These are phyloP conservation scores for Aspergillus olivimuriae DNA, from an alignment of 495 filamentous ascomycete genomes.

Conservation along the genomic window DNA sequence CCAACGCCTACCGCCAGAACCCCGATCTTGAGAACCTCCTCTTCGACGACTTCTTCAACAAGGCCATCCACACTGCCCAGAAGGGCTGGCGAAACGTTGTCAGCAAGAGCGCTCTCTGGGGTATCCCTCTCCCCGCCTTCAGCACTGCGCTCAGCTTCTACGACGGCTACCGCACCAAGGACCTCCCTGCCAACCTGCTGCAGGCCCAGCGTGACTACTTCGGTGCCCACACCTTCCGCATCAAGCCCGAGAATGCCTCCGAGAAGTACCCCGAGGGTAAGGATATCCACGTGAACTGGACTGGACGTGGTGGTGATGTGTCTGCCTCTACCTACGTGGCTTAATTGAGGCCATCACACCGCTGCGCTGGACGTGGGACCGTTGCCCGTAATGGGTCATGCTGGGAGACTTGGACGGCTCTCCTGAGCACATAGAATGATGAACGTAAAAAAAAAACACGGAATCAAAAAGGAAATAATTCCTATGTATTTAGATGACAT, in stretches of 20 bases:
- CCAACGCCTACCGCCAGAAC: conserved; percentile 88
- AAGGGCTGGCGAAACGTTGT: conserved; percentile 93
- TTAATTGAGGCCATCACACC: conserved; percentile 44
- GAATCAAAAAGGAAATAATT: conserved; percentile 10
- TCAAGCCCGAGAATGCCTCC: conserved; percentile 87
- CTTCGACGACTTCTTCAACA: conserved; percentile 99
- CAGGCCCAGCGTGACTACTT: conserved; percentile 99
- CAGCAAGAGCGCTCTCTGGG: conserved; percentile 82
- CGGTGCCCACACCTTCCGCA: conserved; percentile 94
- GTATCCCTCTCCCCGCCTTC: conserved; percentile 93
- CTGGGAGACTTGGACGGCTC: conserved; percentile 7
- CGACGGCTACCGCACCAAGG: conserved; percentile 92
- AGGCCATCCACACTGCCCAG: conserved; percentile 95
- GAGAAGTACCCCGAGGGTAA: conserved; percentile 78
- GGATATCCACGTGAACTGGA: conserved; percentile 99
- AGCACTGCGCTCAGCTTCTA: conserved; percentile 95
- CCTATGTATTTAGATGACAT: conserved; percentile 17
- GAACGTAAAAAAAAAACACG: conserved; percentile 6
- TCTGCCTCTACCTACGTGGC: conserved; percentile 95
- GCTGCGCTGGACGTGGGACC: conserved; percentile 26
- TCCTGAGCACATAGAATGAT: conserved; percentile 20
- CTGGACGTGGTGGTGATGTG: conserved; percentile 91
- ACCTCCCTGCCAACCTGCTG: conserved; percentile 93
- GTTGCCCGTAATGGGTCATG: conserved; percentile 8
- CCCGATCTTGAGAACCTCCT: conserved; percentile 96